Percentiles rank a stretch among this genome's conserved stretches.
These are phyloP conservation scores for Termitomyces sp. DNA, from an alignment of 768 basidiomycete species.

Conservation along the genomic window DNA sequence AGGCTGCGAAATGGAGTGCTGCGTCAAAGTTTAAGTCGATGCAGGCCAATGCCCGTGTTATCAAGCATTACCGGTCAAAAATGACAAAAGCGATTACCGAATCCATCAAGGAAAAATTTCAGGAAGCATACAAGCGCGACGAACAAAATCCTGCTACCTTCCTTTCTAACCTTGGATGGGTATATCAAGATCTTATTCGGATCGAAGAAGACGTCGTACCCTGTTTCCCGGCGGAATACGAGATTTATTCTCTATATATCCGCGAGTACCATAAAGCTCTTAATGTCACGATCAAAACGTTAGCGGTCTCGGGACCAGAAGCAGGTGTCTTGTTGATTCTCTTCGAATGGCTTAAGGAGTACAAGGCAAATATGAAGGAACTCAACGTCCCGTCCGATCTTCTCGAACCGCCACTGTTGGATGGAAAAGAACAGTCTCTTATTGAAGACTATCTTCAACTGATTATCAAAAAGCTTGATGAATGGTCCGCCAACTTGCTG, in stretches of 20 bases:
- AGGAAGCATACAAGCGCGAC: conserved; percentile 56
- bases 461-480: conserved; percentile 92
- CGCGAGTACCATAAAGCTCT: conserved; percentile 88
- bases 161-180: conserved; percentile 76
- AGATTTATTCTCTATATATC: conserved; percentile 78
- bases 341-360: conserved; percentile 94
- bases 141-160: conserved; percentile 65
- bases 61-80: conserved; percentile 95
- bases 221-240: conserved; percentile 90
- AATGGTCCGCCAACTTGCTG: conserved; percentile 95
- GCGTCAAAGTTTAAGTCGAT: conserved; percentile 91
- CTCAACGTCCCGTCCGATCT: conserved; percentile 77
- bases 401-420: conserved; percentile 85
- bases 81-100: conserved; percentile 75
- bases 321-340: conserved; percentile 84
- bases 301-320: conserved; percentile 72
- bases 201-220: conserved; percentile 86
- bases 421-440: conserved; percentile 87
- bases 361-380: conserved; percentile 93
- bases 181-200: conserved; percentile 93
- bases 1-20: conserved; percentile 87
- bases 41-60: conserved; percentile 85
- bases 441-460: conserved; percentile 95
- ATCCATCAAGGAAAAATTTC: conserved; percentile 69
- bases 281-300: conserved; percentile 62